Percentiles rank a stretch among this genome's conserved stretches.
These are phyloP conservation scores for Chrysanthemum lavandulifolium DNA, from an alignment of 129 eudicot species.

Conservation along the genomic window DNA sequence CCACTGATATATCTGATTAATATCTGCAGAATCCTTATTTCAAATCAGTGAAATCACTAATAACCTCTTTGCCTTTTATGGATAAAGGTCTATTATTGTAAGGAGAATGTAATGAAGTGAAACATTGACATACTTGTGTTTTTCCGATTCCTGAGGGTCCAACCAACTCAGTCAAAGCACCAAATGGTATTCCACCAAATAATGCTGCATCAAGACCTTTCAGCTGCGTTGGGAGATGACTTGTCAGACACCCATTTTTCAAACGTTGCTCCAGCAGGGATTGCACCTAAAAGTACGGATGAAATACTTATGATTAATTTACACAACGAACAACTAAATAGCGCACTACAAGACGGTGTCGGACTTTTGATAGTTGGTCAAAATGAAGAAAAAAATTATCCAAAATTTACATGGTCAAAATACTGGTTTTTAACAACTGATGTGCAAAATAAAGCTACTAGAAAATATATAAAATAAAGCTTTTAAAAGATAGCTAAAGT, in stretches of 20 bases:
- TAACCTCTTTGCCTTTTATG: neutral
- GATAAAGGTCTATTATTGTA: neutral
- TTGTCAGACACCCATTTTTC: conserved; percentile 47
- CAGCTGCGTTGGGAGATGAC: neutral
- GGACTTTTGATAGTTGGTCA: neutral
- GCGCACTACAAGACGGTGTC: neutral
- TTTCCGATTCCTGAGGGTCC: conserved; percentile 88
- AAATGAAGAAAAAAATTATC: neutral
- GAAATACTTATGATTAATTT: conserved; percentile 12
- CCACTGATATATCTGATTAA: neutral
- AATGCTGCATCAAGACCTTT: neutral
- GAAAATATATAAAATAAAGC: too few species aligned
- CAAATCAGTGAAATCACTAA: neutral
- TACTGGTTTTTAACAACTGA: too few species aligned
- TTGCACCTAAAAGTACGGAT: conserved; percentile 48
- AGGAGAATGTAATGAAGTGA: conserved; percentile 1
- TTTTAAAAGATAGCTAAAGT: neutral
- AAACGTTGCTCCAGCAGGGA: conserved; percentile 57
- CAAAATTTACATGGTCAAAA: neutral
- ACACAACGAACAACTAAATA: neutral
- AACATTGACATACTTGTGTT: neutral
- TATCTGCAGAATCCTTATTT: neutral
- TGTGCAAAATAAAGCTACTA: neutral
- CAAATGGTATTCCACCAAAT: neutral
- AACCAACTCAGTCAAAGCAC: conserved; percentile 81